A percentile compares a stretch with the other conserved stretches of the same genome.
phyloP scores from a whole-genome alignment of 768 basidiomycete genomes.

The Auricularia auricula-judae region DNA sequence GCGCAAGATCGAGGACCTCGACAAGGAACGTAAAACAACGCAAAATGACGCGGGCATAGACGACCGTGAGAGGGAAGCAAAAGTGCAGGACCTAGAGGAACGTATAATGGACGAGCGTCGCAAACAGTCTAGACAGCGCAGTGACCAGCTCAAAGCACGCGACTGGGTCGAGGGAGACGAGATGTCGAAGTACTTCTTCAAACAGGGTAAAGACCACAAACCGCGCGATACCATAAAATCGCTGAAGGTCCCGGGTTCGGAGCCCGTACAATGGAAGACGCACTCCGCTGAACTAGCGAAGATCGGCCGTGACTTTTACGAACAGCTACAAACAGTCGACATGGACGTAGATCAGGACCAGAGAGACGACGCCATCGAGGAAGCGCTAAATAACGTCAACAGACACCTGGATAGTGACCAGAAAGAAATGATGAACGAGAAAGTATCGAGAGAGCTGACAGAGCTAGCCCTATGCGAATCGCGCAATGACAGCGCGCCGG shows the following conservation, averaged over 20 bases:
- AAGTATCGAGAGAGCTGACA: not conserved
- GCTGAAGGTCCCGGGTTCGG: not conserved
- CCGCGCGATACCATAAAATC: not conserved
- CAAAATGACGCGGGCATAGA: not conserved
- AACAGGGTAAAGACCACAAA: not conserved
- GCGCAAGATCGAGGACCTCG: not conserved
- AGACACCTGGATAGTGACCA: not conserved
- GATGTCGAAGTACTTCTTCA: not conserved
- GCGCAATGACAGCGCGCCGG: not conserved
- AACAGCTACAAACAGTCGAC: not conserved
- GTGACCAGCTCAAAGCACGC: not conserved
- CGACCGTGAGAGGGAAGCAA: no score
- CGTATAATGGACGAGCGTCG: not conserved
- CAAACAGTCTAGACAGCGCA: not conserved
- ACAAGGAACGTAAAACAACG: not conserved
- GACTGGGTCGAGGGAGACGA: not conserved
- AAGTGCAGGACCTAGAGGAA: not conserved
- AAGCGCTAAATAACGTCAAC: not conserved
- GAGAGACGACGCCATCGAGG: not conserved
- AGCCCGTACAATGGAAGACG: not conserved
- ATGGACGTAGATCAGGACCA: not conserved
- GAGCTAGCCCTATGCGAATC: not conserved
- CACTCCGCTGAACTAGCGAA: not conserved
- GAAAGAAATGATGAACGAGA: conserved; percentile 19
- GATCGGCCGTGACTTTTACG: not conserved